Evolutionary conservation across 2,329 filamentous ascomycete genomes (phyloP), one percentile per base, ranked within the genome.

Genomic region (Exophiala bonariae): DNA sequence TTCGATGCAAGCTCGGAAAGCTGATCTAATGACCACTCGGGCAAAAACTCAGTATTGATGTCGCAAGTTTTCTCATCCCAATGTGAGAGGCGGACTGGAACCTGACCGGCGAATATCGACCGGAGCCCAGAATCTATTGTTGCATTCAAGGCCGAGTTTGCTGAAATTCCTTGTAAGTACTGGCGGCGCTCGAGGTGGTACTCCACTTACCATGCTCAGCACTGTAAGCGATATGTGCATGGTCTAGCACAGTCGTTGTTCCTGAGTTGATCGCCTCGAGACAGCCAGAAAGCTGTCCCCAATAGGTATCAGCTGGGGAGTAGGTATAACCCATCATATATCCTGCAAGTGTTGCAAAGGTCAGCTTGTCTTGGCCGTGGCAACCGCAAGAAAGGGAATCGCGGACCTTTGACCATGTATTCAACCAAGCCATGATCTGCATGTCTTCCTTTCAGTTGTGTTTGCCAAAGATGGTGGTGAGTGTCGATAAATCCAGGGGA

Each of bases 381-480:
- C 26, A 42, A 3, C 41, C 13, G 18, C 10, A 31, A 16, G 23
- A 38, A 31, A 14, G 14, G 3, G 13, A 38, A 9, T 14, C 18
- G 31, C 50, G 33, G 48, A 71, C 69, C 69, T 36, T 61, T 55
- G 4, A 63, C 52, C 58, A 72, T 61, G 49, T 75, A 74, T 13
- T 70, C 61, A 2, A 74, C 34, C 18, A 75, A 51, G 6, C 63
- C 56, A 5, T 75, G 49, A 44, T 72, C 58, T 1, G 61, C 62
- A 61, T 70, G 67, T 22, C 63, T 54, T 4, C 67, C 66, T 47
- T 68, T 70, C 35, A 68, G 51, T 34, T 66, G 61, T 1, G 66
- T 68, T 50, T 74, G 69, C 71, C 71, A 75, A 8, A 71, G 55
- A 55, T 76, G 73, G 36, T 68, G 50, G 34, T 65, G 60, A n/a